Conservation (phyloP, 192 early-diverging fungal genomes). For the Linnemannia hyalina region DNA sequence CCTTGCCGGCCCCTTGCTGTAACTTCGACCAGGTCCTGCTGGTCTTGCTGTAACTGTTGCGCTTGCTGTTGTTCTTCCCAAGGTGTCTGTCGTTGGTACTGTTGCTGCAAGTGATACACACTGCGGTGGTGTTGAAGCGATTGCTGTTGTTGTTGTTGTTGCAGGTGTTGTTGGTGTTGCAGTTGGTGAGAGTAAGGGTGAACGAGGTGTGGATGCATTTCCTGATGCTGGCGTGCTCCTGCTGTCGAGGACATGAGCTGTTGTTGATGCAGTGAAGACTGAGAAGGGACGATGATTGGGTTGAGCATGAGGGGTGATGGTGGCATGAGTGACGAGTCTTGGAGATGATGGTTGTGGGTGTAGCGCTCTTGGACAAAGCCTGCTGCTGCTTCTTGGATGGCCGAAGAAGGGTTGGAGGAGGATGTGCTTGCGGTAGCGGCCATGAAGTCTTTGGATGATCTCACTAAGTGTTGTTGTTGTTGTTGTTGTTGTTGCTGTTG, state of each 20-base stretch:
- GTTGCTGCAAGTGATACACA: slow-evolving; percentile 1
- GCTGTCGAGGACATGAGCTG: background rate
- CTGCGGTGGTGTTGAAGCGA: slow-evolving; percentile 18
- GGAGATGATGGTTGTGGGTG: background rate
- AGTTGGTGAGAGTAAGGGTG: slow-evolving; percentile 8
- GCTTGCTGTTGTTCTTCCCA: background rate
- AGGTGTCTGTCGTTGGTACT: slow-evolving; percentile 1
- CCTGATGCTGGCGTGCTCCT: background rate
- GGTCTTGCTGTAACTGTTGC: slow-evolving; percentile 5
- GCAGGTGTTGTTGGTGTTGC: background rate
- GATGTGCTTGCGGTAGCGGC: background rate
- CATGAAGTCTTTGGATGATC: slow-evolving; percentile 1
- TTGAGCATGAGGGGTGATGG: slow-evolving; percentile 26
- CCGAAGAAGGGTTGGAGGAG: background rate
- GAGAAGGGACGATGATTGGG: slow-evolving; percentile 23
- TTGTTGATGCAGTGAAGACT: slow-evolving; percentile 13
- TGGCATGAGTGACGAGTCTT: background rate
- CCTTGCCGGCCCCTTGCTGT: background rate
- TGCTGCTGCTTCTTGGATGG: background rate
- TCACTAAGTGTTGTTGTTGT: slow-evolving; percentile 9
- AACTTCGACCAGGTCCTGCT: background rate
- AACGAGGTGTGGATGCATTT: slow-evolving; percentile 2
- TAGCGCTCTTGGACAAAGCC: slow-evolving; percentile 21
- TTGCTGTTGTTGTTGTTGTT: slow-evolving; percentile 1
- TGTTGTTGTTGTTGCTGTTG: slow-evolving; percentile 9